phyloP scores from a whole-genome alignment of 495 filamentous ascomycete species.

The Neurospora hispaniola region DNA sequence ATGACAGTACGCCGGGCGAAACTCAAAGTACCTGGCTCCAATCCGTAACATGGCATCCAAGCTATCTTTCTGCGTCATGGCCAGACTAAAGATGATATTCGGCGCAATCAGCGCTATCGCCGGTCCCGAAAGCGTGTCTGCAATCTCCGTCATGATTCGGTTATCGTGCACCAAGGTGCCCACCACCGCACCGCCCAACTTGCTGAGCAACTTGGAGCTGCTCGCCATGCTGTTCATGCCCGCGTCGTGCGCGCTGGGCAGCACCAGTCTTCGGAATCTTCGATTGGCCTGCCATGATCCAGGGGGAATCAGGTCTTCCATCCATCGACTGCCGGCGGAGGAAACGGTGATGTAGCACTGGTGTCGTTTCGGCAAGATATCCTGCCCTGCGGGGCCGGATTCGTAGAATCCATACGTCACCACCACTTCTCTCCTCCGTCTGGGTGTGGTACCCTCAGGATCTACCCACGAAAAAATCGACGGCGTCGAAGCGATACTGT shows the following conservation, averaged over 20 bases:
- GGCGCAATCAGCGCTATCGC: constrained; percentile 33
- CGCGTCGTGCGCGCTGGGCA: constrained; percentile 38
- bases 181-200: constrained; percentile 28
- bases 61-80: constrained; percentile 44
- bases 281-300: constrained; percentile 30
- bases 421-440: constrained; percentile 15
- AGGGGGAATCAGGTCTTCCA: constrained; percentile 31
- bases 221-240: constrained; percentile 47
- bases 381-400: constrained; percentile 30
- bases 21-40: constrained; percentile 46
- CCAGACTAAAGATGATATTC: constrained; percentile 40
- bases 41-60: constrained; percentile 35
- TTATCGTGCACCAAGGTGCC: constrained; percentile 24
- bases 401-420: constrained; percentile 43
- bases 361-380: constrained; percentile 35
- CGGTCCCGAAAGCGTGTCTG: constrained; percentile 22
- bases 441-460: background rate
- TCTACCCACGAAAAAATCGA: constrained; percentile 28
- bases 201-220: constrained; percentile 26
- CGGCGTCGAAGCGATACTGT: constrained; percentile 30
- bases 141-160: constrained; percentile 18
- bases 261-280: constrained; percentile 36
- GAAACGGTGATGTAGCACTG: constrained; percentile 44
- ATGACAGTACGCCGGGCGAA: constrained; percentile 41
- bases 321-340: constrained; percentile 35